Evolutionary conservation across 768 basidiomycete genomes (phyloP).

Genomic region (Panaeolus cyanescens): DNA sequence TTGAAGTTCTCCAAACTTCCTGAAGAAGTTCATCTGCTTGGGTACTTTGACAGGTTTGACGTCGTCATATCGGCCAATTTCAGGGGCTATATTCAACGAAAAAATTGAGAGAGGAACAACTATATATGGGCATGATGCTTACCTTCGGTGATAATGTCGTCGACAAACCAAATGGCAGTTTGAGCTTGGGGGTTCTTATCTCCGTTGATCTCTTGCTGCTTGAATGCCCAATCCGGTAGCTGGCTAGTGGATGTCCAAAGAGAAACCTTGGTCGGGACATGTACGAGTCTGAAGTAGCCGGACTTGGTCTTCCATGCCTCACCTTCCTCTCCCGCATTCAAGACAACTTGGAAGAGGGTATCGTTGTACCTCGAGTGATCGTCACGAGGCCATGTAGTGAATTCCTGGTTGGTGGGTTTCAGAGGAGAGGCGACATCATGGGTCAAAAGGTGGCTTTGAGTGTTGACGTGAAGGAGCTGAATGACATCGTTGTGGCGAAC

Average conservation of each 20-base stretch:
- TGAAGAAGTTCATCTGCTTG: constrained; percentile 89
- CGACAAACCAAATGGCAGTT: constrained; percentile 85
- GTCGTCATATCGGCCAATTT: constrained; percentile 52
- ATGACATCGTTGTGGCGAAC: constrained; percentile 89
- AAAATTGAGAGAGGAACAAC: constrained; percentile 8
- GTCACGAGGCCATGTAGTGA: constrained; percentile 88
- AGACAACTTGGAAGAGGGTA: constrained; percentile 79
- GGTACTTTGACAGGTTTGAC: constrained; percentile 60
- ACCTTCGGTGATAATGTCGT: constrained; percentile 70
- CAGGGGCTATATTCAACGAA: constrained; percentile 40
- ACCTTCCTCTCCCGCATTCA: constrained; percentile 75
- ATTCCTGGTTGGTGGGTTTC: constrained; percentile 98
- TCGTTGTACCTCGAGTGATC: constrained; percentile 82
- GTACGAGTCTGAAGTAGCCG: constrained; percentile 88
- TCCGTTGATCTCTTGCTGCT: constrained; percentile 97
- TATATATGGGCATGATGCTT: not conserved
- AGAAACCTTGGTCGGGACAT: constrained; percentile 86
- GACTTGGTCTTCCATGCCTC: constrained; percentile 93
- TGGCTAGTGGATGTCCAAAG: constrained; percentile 90
- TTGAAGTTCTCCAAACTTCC: constrained; percentile 92
- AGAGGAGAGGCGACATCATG: constrained; percentile 98
- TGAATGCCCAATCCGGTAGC: constrained; percentile 96
- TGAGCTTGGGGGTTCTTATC: constrained; percentile 89
- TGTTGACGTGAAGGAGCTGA: constrained; percentile 86
- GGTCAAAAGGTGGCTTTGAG: constrained; percentile 81